phyloP scores from a whole-genome alignment of 2,329 filamentous ascomycete species.

The Clonostachys solani region DNA sequence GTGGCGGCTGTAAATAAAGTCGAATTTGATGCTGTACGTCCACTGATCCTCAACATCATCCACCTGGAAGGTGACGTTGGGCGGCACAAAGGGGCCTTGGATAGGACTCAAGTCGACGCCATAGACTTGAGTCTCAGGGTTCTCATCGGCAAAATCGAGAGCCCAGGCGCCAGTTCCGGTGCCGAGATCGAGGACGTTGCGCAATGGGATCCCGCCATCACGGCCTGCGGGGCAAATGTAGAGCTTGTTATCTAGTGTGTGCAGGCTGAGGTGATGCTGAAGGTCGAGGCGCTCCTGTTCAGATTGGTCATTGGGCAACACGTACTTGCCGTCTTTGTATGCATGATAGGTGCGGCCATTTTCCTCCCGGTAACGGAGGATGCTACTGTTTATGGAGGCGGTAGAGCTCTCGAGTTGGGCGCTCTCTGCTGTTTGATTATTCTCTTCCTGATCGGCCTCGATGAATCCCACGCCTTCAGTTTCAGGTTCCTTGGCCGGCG shows the following conservation, averaged over 20 bases:
- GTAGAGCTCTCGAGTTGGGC: constrained; percentile 8
- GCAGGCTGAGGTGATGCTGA: constrained; percentile 29
- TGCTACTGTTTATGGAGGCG: constrained; percentile 19
- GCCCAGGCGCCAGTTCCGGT: constrained; percentile 24
- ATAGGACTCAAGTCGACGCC: constrained; percentile 26
- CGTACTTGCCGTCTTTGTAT: constrained; percentile 24
- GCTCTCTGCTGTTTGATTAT: too few relatives aligned
- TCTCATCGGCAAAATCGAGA: constrained; percentile 34
- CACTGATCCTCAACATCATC: constrained; percentile 27
- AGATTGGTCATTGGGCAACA: constrained; percentile 8
- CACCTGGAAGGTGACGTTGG: constrained; percentile 38
- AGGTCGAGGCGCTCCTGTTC: too few relatives aligned
- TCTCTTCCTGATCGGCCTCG: too few relatives aligned
- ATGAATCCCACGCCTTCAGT: too few relatives aligned
- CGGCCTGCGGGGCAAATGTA: constrained; percentile 15
- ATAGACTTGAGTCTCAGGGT: constrained; percentile 21
- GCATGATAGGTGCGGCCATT: constrained; percentile 31
- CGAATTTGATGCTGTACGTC: constrained; percentile 22
- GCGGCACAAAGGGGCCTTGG: constrained; percentile 27
- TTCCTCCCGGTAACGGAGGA: constrained; percentile 27
- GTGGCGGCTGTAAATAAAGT: constrained; percentile 26
- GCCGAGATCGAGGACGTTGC: constrained; percentile 21
- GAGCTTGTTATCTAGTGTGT: constrained; percentile 23
- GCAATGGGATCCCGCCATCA: constrained; percentile 9
- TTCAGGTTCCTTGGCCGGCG: too few relatives aligned